phyloP scores from a whole-genome alignment of 345 rosid genomes.

The Citrus unshiu region DNA sequence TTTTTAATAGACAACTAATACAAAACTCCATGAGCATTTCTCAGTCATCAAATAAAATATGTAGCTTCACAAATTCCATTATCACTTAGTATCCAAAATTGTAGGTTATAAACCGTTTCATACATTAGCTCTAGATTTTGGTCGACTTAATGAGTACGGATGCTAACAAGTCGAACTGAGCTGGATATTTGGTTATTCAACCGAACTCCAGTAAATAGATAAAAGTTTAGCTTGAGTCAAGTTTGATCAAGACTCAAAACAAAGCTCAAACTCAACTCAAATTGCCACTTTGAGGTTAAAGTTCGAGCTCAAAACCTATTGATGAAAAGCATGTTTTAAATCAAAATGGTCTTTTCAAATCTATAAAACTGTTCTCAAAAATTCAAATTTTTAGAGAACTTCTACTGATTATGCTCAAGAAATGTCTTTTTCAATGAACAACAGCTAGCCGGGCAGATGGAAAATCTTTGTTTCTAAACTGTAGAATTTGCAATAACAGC shows the following conservation, averaged over 20 bases:
- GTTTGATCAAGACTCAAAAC: not conserved
- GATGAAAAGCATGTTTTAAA: no score
- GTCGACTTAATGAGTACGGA: not conserved
- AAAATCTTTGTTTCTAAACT: no score
- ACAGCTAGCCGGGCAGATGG: no score
- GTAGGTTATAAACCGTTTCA: not conserved
- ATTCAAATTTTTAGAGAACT: no score
- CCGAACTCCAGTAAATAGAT: not conserved
- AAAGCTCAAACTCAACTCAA: not conserved
- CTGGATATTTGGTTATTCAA: not conserved
- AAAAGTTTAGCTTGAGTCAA: not conserved
- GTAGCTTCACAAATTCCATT: not conserved
- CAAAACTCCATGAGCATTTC: not conserved
- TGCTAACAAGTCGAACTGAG: not conserved
- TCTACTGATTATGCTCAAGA: no score
- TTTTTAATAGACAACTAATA: not conserved
- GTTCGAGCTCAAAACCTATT: not conserved
- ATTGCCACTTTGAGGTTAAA: not conserved
- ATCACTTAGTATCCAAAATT: not conserved
- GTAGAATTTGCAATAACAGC: no score
- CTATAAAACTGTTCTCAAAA: no score
- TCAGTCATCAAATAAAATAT: not conserved
- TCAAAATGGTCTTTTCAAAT: no score
- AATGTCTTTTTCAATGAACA: no score
- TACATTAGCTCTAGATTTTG: not conserved